Percentiles rank a stretch among this genome's conserved stretches.
Evolutionary conservation across 345 rosid species (phyloP).

Genomic region (Isatis tinctoria): DNA sequence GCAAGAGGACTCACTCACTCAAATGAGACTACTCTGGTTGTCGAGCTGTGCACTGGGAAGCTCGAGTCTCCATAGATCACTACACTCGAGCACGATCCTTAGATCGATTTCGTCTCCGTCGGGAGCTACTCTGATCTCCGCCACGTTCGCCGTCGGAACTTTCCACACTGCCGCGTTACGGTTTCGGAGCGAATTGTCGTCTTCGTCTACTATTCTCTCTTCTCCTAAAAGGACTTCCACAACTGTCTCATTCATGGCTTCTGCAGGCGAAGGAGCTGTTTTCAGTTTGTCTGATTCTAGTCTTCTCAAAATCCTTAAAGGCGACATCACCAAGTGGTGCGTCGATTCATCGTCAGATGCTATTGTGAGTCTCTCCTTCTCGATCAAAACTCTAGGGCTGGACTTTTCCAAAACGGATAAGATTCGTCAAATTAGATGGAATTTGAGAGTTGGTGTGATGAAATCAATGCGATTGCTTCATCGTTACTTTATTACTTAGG

Average conservation of each 20-base stretch:
- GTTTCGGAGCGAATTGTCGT: background rate
- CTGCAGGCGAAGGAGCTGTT: slow-evolving; percentile 21
- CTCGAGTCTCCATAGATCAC: background rate
- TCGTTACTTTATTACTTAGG: background rate
- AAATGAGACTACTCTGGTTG: slow-evolving; percentile 20
- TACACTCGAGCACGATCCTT: background rate
- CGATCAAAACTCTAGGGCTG: background rate
- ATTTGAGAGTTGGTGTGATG: background rate
- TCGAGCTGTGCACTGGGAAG: background rate
- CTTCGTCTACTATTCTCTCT: background rate
- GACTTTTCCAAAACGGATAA: background rate
- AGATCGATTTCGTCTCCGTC: background rate
- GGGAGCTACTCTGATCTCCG: background rate
- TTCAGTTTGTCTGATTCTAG: slow-evolving; percentile 52
- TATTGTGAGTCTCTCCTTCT: slow-evolving; percentile 44
- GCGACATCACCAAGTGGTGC: slow-evolving; percentile 85
- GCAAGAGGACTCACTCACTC: background rate
- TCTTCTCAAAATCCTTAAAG: slow-evolving; percentile 58
- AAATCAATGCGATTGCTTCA: background rate
- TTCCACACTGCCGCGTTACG: background rate
- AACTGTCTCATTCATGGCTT: slow-evolving; percentile 41
- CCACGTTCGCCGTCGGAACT: background rate
- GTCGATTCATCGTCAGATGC: slow-evolving; percentile 75
- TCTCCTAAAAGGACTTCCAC: background rate
- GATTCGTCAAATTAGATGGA: background rate